phyloP scores from a whole-genome alignment of 257 asterid species.

The Nicotiana otophora region DNA sequence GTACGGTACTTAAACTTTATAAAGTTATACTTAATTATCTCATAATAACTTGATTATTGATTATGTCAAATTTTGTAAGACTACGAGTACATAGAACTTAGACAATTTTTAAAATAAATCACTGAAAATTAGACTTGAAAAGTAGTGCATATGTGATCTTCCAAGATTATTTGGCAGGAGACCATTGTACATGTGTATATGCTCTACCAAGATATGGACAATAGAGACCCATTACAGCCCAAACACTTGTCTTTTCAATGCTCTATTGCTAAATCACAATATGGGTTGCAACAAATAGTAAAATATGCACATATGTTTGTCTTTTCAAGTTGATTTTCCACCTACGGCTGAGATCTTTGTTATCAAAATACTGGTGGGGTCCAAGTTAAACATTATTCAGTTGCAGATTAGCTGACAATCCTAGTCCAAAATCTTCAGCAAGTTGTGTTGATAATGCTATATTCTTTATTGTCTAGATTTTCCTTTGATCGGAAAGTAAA shows the following conservation, averaged over 20 bases:
- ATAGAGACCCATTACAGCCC: constrained; percentile 16
- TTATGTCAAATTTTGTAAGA: too few relatives aligned
- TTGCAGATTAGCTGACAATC: not conserved
- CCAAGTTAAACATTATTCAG: not conserved
- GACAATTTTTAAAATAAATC: constrained; percentile 10
- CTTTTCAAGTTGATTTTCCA: not conserved
- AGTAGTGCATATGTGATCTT: not conserved
- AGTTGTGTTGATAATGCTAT: not conserved
- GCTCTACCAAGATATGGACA: constrained; percentile 1
- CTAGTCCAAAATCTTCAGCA: not conserved
- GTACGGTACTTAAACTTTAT: too few relatives aligned
- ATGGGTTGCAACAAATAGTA: not conserved
- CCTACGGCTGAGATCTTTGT: not conserved
- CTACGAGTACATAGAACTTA: not conserved
- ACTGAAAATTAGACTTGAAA: constrained; percentile 8
- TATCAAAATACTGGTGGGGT: not conserved
- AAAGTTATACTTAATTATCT: too few relatives aligned
- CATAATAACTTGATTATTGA: too few relatives aligned
- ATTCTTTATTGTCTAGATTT: not conserved
- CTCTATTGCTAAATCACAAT: not conserved
- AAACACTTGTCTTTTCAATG: constrained; percentile 29
- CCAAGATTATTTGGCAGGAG: not conserved
- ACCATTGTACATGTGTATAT: constrained; percentile 27
- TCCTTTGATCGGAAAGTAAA: not conserved
- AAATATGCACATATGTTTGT: not conserved